phyloP scores from a whole-genome alignment of 1,284 basidiomycete species.

The Irpex sp. region DNA sequence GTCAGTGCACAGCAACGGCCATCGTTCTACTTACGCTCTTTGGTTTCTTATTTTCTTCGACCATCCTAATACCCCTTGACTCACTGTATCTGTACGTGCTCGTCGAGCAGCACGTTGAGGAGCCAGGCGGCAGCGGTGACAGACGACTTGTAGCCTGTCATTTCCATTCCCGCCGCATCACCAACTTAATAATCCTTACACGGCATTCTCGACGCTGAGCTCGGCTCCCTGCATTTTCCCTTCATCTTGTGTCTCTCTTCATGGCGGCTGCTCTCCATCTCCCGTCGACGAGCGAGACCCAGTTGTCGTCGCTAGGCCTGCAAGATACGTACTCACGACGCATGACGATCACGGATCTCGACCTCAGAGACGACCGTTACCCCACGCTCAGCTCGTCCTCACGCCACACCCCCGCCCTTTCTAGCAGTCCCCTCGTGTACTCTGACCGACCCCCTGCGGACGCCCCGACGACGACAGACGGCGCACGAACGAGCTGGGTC shows the following conservation, averaged over 20 bases:
- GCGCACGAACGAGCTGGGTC: slow-evolving; percentile 22
- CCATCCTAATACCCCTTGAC: neutral
- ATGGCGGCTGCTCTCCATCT: slow-evolving; percentile 29
- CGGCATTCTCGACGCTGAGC: neutral
- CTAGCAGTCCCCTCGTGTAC: neutral
- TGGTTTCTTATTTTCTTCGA: neutral
- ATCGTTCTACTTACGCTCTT: neutral
- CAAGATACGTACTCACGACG: slow-evolving; percentile 44
- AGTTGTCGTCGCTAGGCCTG: slow-evolving; percentile 17
- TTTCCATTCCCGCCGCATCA: neutral
- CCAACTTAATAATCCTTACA: neutral
- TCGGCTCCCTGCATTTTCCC: neutral
- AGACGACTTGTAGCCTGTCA: neutral
- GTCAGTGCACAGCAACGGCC: neutral
- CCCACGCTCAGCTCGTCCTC: slow-evolving; percentile 36
- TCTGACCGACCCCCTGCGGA: slow-evolving; percentile 9
- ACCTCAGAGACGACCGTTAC: slow-evolving; percentile 60
- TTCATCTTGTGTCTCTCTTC: neutral
- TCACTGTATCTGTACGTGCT: neutral
- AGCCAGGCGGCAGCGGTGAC: neutral
- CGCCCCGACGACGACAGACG: slow-evolving; percentile 18
- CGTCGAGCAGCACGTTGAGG: neutral
- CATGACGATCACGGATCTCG: slow-evolving; percentile 52
- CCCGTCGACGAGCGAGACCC: slow-evolving; percentile 20
- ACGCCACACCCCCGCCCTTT: slow-evolving; percentile 9